Conservation (phyloP, 768 basidiomycete species). For the Clathrus columnatus region DNA sequence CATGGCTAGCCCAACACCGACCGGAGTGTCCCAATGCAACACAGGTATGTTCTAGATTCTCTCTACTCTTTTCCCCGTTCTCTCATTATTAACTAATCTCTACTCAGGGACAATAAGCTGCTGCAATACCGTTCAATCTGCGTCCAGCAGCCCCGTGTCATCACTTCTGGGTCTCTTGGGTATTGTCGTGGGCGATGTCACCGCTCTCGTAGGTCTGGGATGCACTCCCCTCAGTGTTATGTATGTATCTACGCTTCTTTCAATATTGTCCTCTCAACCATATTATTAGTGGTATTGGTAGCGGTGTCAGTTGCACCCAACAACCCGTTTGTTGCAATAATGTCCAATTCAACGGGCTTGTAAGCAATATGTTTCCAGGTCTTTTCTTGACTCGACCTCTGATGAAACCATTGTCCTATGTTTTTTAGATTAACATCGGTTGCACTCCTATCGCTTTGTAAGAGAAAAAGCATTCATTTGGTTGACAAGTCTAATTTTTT, state of each 20-base stretch:
- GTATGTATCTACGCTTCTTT: neutral
- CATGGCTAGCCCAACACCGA: neutral
- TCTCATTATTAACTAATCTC: neutral
- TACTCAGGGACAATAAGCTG: conserved; percentile 20
- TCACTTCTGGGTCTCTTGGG: conserved; percentile 19
- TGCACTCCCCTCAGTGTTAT: too few relatives aligned
- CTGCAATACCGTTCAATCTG: conserved; percentile 23
- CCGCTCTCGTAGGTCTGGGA: too few relatives aligned
- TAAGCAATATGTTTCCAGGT: too few relatives aligned
- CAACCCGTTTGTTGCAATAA: conserved; percentile 21
- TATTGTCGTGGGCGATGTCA: conserved; percentile 14
- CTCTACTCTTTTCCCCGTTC: neutral
- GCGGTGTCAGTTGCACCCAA: conserved; percentile 16
- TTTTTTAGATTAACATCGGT: too few relatives aligned
- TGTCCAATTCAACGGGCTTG: conserved; percentile 12
- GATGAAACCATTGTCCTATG: too few relatives aligned
- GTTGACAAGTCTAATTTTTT: too few relatives aligned
- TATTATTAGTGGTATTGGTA: conserved; percentile 12
- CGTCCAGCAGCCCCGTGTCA: conserved; percentile 30
- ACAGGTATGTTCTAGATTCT: neutral
- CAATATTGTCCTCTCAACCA: neutral
- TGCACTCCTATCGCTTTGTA: too few relatives aligned
- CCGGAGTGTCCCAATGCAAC: neutral
- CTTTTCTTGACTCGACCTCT: too few relatives aligned
- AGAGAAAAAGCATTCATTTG: too few relatives aligned